Evolutionary conservation across 2,329 filamentous ascomycete species (phyloP).

Genomic region (Fusarium xyrophilum): DNA sequence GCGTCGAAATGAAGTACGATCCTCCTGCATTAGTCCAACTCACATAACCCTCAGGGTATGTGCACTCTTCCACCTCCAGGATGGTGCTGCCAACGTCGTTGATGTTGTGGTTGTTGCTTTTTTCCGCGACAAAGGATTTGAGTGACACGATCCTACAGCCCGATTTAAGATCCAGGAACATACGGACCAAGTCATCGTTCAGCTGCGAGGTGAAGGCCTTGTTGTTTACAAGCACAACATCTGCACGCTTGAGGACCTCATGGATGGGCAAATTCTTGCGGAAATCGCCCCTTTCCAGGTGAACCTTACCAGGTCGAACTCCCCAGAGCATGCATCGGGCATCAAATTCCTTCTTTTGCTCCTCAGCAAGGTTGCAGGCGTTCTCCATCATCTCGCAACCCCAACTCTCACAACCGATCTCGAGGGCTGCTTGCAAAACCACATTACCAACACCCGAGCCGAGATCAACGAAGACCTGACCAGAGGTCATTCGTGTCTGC

Average conservation of each 20-base stretch:
- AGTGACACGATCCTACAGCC: constrained; percentile 90
- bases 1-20: constrained; percentile 86
- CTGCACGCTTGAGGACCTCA: constrained; percentile 78
- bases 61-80: constrained; percentile 73
- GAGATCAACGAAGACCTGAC: constrained; percentile 90
- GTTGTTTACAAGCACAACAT: constrained; percentile 98
- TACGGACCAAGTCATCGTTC: constrained; percentile 83
- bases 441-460: constrained; percentile 97
- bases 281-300: constrained; percentile 84
- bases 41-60: constrained; percentile 74
- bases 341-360: constrained; percentile 82
- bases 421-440: constrained; percentile 88
- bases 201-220: constrained; percentile 90
- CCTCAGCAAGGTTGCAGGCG: constrained; percentile 79
- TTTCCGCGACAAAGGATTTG: constrained; percentile 86
- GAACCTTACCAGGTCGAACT: constrained; percentile 77
- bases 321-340: constrained; percentile 92
- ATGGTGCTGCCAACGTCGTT: constrained; percentile 82
- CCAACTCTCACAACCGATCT: constrained; percentile 93
- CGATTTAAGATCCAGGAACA: constrained; percentile 92
- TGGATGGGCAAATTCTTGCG: constrained; percentile 74
- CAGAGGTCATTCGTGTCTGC: constrained; percentile 77
- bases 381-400: constrained; percentile 97
- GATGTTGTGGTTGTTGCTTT: constrained; percentile 77
- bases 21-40: constrained; percentile 91